Evolutionary conservation across 148 eudicot species (phyloP), one percentile per base, ranked within the genome.

Genomic region (Euryodendron excelsum): DNA sequence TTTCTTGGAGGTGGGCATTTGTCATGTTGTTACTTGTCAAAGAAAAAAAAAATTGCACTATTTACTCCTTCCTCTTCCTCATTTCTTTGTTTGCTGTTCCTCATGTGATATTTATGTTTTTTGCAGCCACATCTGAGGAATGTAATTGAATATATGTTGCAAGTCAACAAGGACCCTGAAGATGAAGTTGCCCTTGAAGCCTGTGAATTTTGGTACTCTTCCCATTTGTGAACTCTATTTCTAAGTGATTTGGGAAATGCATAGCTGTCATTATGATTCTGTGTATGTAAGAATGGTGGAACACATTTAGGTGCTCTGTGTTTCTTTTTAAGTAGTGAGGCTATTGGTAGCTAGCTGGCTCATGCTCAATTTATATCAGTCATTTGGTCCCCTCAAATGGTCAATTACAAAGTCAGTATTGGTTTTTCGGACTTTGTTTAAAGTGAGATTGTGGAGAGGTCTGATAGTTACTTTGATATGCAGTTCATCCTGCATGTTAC

Each of bases 131-230:
- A 93, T 82, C 72, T 93, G 84, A 86, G 86, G 87, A 92, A 93
- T 81, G 83, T 96, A 55, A 88, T 93, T 66, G 92, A 89, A 76
- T 96, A 91, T 84, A 96, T 96, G 92, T 85, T 96, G 83, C 90
- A 84, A 88, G 99, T 91, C 76, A 96, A 90, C 87, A 90, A 96
- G 88, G 98, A 91, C 76, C 78, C 82, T 81, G 99, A 96, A 77
- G 95, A 91, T 39, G 99, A 96, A 83, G 99, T 96, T 62, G 89
- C 99, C 31, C 99, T 93, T 81, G 99, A 96, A 90, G 93, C 99
- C 72, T 96, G 98, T 89, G 99, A 96, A 85, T 93, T 96, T 86
- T 96, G 99, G 99, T 96, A 87, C 62, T 79, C 13, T 41, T 72
- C 31, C 44, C 20, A 5, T 23, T 20, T 68, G 45, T 34, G 30